Percentiles rank a stretch among this genome's conserved stretches.
These are phyloP conservation scores for Eruca vesicaria DNA, from an alignment of 441 rosid species.

Conservation along the genomic window DNA sequence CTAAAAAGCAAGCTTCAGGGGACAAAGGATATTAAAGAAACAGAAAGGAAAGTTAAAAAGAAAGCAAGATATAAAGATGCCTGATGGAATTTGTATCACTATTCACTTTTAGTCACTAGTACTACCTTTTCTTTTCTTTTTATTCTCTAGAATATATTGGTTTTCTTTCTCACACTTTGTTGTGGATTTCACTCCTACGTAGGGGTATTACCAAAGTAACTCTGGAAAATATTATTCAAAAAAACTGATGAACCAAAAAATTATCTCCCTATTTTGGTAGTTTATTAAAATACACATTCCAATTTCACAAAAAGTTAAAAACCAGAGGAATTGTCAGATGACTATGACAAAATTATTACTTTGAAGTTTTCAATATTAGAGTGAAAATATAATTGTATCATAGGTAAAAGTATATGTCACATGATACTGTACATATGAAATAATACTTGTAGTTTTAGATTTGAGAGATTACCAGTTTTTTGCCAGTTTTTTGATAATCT, in stretches of 20 bases:
- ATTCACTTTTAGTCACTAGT: constrained; percentile 25
- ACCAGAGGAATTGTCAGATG: neutral
- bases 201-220: neutral
- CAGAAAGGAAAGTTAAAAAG: constrained; percentile 15
- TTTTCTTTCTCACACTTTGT: constrained; percentile 8
- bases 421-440: neutral
- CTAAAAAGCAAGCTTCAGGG: constrained; percentile 26
- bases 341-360: neutral
- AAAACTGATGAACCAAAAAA: neutral
- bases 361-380: neutral
- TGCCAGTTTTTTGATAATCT: neutral
- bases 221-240: neutral
- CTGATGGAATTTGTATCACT: constrained; percentile 14
- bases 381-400: neutral
- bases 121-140: constrained; percentile 2
- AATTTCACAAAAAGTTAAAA: neutral
- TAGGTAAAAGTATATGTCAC: neutral
- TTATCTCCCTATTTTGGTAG: constrained; percentile 1
- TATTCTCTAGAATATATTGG: neutral
- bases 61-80: constrained; percentile 26
- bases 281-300: neutral
- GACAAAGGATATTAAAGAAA: constrained; percentile 23
- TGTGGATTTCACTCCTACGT: neutral
- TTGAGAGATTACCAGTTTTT: neutral
- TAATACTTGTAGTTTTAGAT: neutral